Evolutionary conservation across 768 basidiomycete species (phyloP).

Genomic region (Boletus edulis): DNA sequence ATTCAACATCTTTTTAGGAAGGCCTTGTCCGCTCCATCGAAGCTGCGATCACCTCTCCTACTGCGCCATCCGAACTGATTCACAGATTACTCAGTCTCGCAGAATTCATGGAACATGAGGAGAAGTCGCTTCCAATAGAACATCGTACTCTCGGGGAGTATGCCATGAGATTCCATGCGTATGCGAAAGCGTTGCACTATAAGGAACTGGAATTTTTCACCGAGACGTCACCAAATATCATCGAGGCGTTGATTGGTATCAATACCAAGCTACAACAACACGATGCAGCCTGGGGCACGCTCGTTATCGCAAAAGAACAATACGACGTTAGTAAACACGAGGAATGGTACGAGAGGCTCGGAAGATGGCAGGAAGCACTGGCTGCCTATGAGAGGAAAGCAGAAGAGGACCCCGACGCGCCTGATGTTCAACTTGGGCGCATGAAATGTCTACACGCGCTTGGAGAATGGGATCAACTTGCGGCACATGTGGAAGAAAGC

Average conservation of each 20-base stretch:
- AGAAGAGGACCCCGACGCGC: conserved; percentile 68
- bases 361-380: conserved; percentile 94
- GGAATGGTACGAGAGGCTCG: conserved; percentile 97
- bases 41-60: conserved; percentile 72
- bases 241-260: conserved; percentile 93
- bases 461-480: conserved; percentile 95
- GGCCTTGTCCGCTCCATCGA: conserved; percentile 92
- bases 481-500: conserved; percentile 79
- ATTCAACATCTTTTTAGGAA: conserved; percentile 54
- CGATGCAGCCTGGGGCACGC: conserved; percentile 97
- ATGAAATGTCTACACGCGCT: conserved; percentile 97
- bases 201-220: conserved; percentile 97
- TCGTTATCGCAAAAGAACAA: conserved; percentile 84
- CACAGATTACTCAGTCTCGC: conserved; percentile 90
- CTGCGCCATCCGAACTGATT: conserved; percentile 83
- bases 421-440: conserved; percentile 79
- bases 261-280: conserved; percentile 96
- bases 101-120: conserved; percentile 99
- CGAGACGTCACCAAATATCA: conserved; percentile 85
- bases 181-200: conserved; percentile 97
- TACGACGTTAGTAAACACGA: conserved; percentile 92
- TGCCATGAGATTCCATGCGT: conserved; percentile 89
- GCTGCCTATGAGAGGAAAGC: conserved; percentile 79
- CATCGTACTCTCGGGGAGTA: conserved; percentile 91
- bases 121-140: conserved; percentile 92